phyloP scores from a whole-genome alignment of 2,329 filamentous ascomycete species.

The Cryphonectria parasitica region DNA sequence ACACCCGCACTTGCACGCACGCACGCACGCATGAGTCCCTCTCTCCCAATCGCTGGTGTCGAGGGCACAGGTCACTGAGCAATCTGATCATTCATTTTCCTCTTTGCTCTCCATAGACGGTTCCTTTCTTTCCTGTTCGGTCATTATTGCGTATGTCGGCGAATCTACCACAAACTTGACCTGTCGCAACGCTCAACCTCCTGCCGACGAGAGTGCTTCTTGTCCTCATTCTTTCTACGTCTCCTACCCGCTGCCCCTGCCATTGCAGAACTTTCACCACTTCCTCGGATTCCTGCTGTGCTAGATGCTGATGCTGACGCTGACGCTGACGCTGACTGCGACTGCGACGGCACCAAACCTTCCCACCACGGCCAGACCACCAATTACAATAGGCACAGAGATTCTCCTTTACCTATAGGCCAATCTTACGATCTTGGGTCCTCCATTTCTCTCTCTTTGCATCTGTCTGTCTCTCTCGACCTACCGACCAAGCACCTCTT shows the following conservation, averaged over 20 bases:
- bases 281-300: background rate
- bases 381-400: background rate
- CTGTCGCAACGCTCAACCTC: background rate
- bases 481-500: background rate
- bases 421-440: background rate
- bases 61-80: background rate
- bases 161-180: background rate
- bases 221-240: no score
- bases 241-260: background rate
- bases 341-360: background rate
- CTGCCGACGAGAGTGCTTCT: background rate
- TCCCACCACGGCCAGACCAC: background rate
- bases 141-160: background rate
- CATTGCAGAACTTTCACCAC: background rate
- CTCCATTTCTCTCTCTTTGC: background rate
- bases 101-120: background rate
- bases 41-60: background rate
- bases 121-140: background rate
- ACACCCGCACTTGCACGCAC: background rate
- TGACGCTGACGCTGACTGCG: constrained; percentile 8
- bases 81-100: background rate
- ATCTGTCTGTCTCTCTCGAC: background rate
- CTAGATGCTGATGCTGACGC: constrained; percentile 5
- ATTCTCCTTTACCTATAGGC: background rate
- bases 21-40: background rate